These are phyloP conservation scores for Talaromyces sp. DNA, from an alignment of 2,329 filamentous ascomycete species.

Conservation along the genomic window DNA sequence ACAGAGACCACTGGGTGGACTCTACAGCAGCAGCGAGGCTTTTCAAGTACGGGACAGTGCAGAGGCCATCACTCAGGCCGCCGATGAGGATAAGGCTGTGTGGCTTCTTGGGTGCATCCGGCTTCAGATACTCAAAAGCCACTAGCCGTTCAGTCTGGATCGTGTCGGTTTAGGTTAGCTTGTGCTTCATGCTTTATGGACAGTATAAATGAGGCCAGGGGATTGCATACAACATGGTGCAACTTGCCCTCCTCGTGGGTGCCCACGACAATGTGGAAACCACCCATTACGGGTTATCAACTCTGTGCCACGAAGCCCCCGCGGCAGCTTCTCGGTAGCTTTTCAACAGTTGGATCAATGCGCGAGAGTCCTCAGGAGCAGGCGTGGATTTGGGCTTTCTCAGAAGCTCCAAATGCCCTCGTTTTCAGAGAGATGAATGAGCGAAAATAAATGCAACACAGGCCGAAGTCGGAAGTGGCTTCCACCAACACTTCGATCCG, in stretches of 20 bases:
- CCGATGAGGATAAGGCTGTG: slow-evolving; percentile 55
- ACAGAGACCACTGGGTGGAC: slow-evolving; percentile 48
- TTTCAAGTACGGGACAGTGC: slow-evolving; percentile 50
- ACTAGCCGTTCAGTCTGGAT: slow-evolving; percentile 33
- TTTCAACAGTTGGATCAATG: not conserved
- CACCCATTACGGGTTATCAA: slow-evolving; percentile 1
- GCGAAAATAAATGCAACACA: not conserved
- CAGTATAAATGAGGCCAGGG: not conserved
- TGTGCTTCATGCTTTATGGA: not conserved
- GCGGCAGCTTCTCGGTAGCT: not conserved
- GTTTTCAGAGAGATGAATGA: not conserved
- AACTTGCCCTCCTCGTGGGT: slow-evolving; percentile 7
- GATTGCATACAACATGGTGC: slow-evolving; percentile 7
- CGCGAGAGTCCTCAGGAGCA: not conserved
- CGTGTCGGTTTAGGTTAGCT: not conserved
- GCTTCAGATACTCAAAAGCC: slow-evolving; percentile 35
- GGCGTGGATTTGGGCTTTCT: not conserved
- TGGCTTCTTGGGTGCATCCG: slow-evolving; percentile 22
- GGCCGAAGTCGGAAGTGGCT: not conserved
- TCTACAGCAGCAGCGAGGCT: slow-evolving; percentile 45
- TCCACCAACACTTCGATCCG: not conserved
- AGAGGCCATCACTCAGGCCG: slow-evolving; percentile 54
- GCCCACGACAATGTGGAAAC: slow-evolving; percentile 10
- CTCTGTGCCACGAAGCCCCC: not conserved
- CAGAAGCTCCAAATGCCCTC: not conserved